Evolutionary conservation across 768 basidiomycete species (phyloP).

Genomic region (Mrakia gelida): DNA sequence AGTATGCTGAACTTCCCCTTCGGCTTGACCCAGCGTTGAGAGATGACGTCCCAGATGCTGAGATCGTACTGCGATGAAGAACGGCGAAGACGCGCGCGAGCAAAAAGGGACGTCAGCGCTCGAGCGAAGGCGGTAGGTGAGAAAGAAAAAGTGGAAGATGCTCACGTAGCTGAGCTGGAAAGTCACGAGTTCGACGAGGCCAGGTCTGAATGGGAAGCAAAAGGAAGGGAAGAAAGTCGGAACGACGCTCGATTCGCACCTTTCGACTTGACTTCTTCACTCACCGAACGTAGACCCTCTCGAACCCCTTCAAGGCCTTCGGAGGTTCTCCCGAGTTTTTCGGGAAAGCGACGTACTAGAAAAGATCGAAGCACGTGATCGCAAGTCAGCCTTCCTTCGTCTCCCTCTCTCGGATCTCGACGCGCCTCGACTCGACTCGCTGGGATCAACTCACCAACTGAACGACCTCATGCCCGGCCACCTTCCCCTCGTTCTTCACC

Average conservation of each 20-base stretch:
- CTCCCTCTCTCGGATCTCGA: too few relatives aligned
- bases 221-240: background rate
- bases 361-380: slow-evolving; percentile 44
- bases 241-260: too few relatives aligned
- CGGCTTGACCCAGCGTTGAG: slow-evolving; percentile 20
- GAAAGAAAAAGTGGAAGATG: background rate
- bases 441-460: slow-evolving; percentile 42
- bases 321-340: slow-evolving; percentile 22
- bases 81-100: background rate
- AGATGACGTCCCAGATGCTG: slow-evolving; percentile 24
- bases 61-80: slow-evolving; percentile 1
- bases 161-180: slow-evolving; percentile 22
- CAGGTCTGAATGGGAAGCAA: background rate
- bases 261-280: background rate
- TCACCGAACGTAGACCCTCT: background rate
- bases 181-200: slow-evolving; percentile 40
- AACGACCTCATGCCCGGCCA: slow-evolving; percentile 43
- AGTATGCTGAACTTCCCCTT: slow-evolving; percentile 4
- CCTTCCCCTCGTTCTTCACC: slow-evolving; percentile 44
- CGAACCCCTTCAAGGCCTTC: slow-evolving; percentile 7
- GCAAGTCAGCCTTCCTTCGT: background rate
- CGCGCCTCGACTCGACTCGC: too few relatives aligned
- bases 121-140: background rate
- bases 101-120: background rate
- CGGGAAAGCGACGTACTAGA: slow-evolving; percentile 38